phyloP scores from a whole-genome alignment of 2,329 filamentous ascomycete species.

The Colletotrichum scovillei region DNA sequence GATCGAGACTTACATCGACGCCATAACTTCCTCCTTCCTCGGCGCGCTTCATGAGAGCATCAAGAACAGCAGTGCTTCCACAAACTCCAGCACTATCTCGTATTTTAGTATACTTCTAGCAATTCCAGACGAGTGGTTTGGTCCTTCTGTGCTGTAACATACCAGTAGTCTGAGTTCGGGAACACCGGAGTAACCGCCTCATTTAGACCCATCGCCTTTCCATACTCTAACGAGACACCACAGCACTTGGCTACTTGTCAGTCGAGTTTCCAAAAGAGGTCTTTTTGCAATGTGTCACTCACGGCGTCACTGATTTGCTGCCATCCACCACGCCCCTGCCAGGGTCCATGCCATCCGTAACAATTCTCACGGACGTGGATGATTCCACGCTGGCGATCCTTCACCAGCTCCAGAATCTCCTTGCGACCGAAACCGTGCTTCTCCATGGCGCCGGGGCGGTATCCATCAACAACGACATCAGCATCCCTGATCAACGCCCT shows the following conservation, averaged over 20 bases:
- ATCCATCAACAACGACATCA: constrained; percentile 62
- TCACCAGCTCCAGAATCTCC: constrained; percentile 52
- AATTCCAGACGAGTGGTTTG: background rate
- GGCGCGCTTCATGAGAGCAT: constrained; percentile 52
- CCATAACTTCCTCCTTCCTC: constrained; percentile 41
- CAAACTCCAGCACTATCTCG: constrained; percentile 51
- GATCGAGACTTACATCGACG: constrained; percentile 41
- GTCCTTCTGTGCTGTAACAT: background rate
- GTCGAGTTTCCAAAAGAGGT: background rate
- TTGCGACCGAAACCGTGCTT: constrained; percentile 56
- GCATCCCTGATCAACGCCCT: constrained; percentile 55
- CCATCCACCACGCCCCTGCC: constrained; percentile 59
- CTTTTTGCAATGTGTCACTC: background rate
- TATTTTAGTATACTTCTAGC: background rate
- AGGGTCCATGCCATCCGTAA: constrained; percentile 63
- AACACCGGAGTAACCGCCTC: constrained; percentile 44
- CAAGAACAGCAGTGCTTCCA: constrained; percentile 53
- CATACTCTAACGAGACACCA: constrained; percentile 59
- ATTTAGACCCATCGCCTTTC: constrained; percentile 51
- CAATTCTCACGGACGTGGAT: constrained; percentile 63
- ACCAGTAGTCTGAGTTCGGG: constrained; percentile 46
- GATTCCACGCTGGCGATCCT: constrained; percentile 41
- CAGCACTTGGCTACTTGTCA: constrained; percentile 40
- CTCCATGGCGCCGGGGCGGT: constrained; percentile 59
- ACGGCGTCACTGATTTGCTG: constrained; percentile 63